Conservation (phyloP, 2,329 filamentous ascomycete species). For the Biscogniauxia marginata region DNA sequence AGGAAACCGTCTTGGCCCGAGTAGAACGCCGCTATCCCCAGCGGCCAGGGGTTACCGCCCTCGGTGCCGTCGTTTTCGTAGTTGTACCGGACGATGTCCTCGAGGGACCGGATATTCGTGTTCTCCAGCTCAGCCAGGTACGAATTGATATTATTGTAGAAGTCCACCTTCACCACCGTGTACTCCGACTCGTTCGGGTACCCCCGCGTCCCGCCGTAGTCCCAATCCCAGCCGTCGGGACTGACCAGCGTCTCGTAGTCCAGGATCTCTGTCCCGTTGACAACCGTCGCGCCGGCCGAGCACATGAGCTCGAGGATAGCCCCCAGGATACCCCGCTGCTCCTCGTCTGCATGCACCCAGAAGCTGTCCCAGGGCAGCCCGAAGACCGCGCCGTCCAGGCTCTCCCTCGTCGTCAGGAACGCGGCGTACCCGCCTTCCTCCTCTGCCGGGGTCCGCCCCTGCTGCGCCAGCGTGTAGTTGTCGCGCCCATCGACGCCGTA, state of each 20-base stretch:
- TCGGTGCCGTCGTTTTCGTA: slow-evolving; percentile 63
- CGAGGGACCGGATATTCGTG: slow-evolving; percentile 56
- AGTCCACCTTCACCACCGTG: slow-evolving; percentile 69
- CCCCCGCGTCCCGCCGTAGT: slow-evolving; percentile 61
- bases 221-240: slow-evolving; percentile 72
- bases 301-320: slow-evolving; percentile 52
- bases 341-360: slow-evolving; percentile 59
- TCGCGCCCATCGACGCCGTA: slow-evolving; percentile 63
- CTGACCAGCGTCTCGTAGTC: slow-evolving; percentile 61
- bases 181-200: slow-evolving; percentile 71
- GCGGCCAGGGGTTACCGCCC: slow-evolving; percentile 59
- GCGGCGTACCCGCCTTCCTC: slow-evolving; percentile 52
- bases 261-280: slow-evolving; percentile 69
- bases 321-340: slow-evolving; percentile 55
- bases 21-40: slow-evolving; percentile 58
- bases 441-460: slow-evolving; percentile 47
- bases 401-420: slow-evolving; percentile 53
- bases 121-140: slow-evolving; percentile 65
- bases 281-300: slow-evolving; percentile 61
- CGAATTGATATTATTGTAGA: slow-evolving; percentile 59
- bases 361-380: slow-evolving; percentile 72
- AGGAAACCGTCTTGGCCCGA: slow-evolving; percentile 72
- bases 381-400: slow-evolving; percentile 62
- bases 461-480: slow-evolving; percentile 64
- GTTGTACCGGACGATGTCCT: slow-evolving; percentile 65